Conservation (phyloP, 164 flowering plant species). For the Umbellularia californica region DNA sequence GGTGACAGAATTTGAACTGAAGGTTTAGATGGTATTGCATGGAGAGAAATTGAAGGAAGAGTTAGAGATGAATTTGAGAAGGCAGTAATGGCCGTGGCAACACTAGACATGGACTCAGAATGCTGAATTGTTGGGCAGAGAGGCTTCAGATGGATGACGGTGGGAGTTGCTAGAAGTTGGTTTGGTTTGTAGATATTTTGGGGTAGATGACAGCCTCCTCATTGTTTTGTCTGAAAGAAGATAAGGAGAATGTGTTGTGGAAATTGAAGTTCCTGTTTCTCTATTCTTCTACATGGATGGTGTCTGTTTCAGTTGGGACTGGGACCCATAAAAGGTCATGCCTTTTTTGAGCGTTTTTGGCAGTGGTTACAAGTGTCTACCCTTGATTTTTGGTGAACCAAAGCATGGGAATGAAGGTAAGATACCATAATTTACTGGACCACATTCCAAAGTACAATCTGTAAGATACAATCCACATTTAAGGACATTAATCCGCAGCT, state of each 20-base stretch:
- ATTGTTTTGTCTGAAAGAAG: not conserved
- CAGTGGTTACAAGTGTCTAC: no score
- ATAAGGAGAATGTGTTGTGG: not conserved
- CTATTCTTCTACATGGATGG: no score
- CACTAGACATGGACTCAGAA: not conserved
- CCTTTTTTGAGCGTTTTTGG: no score
- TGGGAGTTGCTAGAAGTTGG: not conserved
- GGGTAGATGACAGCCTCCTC: not conserved
- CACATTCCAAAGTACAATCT: no score
- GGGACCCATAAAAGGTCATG: no score
- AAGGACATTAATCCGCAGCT: no score
- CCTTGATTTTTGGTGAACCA: no score
- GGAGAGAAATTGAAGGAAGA: slow-evolving; percentile 21
- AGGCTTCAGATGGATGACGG: not conserved
- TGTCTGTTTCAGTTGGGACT: no score
- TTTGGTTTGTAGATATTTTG: not conserved
- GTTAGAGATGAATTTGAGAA: slow-evolving; percentile 15
- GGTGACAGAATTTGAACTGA: slow-evolving; percentile 14
- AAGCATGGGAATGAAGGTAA: no score
- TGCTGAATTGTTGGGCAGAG: not conserved
- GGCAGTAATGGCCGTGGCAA: slow-evolving; percentile 1
- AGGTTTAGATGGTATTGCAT: slow-evolving; percentile 21
- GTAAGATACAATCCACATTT: no score
- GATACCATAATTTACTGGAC: no score
- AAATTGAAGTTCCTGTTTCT: not conserved